phyloP scores from a whole-genome alignment of 2,329 filamentous ascomycete genomes.

The Pseudogymnoascus sp. region DNA sequence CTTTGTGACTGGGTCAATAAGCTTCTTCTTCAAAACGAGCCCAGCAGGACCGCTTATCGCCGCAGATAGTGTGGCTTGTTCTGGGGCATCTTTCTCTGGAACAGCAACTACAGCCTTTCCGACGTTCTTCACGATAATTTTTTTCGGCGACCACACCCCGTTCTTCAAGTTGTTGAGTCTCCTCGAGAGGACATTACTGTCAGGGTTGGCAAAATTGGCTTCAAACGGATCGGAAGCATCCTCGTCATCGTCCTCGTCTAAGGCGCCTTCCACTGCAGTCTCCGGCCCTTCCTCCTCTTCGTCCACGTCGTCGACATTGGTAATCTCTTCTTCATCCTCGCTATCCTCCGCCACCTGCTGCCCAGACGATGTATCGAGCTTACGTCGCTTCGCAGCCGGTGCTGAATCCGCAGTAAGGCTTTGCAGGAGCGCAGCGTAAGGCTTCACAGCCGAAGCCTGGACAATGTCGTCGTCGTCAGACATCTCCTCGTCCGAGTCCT shows the following conservation, averaged over 20 bases:
- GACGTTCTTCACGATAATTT: constrained; percentile 34
- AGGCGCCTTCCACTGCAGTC: constrained; percentile 26
- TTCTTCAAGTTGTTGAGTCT: constrained; percentile 45
- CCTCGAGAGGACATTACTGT: constrained; percentile 51
- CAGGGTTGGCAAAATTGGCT: constrained; percentile 64
- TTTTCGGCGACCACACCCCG: constrained; percentile 45
- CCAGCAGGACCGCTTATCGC: constrained; percentile 34
- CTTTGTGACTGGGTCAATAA: constrained; percentile 48
- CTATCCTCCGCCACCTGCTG: constrained; percentile 13
- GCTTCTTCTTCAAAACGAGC: constrained; percentile 63
- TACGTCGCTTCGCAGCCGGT: constrained; percentile 50
- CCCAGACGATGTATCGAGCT: constrained; percentile 36
- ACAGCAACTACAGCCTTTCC: constrained; percentile 42
- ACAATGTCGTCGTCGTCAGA: constrained; percentile 36
- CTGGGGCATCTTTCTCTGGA: constrained; percentile 35
- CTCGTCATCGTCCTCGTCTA: constrained; percentile 42
- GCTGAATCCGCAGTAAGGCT: constrained; percentile 43
- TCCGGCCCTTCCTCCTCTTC: constrained; percentile 44
- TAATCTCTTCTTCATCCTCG: constrained; percentile 30
- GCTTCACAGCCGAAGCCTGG: constrained; percentile 33
- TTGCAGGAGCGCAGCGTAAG: constrained; percentile 53
- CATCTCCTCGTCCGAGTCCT: constrained; percentile 39
- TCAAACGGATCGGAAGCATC: constrained; percentile 68
- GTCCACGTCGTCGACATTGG: constrained; percentile 37
- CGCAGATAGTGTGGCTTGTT: constrained; percentile 17